These are phyloP conservation scores for Xylaria flabelliformis DNA, from an alignment of 495 filamentous ascomycete genomes.

Conservation along the genomic window DNA sequence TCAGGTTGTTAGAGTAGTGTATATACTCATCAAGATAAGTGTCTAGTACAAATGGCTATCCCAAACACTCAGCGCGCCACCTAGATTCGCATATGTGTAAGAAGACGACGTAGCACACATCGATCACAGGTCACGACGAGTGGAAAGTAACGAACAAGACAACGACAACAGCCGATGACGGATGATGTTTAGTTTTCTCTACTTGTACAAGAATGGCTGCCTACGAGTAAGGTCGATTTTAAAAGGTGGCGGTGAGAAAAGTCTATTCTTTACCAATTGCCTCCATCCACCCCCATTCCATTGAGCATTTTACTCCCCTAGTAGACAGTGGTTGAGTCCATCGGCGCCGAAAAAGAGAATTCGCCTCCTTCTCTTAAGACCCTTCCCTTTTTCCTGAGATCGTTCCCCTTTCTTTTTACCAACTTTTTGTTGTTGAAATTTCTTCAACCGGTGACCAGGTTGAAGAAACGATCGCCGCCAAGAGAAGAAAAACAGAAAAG, in stretches of 20 bases:
- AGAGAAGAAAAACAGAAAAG: background rate
- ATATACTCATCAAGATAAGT: too few species aligned
- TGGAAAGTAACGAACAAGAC: background rate
- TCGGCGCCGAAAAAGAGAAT: background rate
- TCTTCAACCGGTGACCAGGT: constrained; percentile 1
- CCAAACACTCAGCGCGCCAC: too few species aligned
- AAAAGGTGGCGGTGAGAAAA: background rate
- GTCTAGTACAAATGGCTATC: too few species aligned
- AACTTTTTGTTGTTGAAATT: background rate
- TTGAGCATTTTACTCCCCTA: background rate
- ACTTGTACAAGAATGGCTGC: constrained; percentile 14
- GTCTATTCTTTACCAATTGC: background rate
- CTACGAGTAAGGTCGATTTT: background rate
- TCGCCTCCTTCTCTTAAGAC: background rate
- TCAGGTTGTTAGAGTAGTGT: too few species aligned
- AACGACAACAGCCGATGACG: background rate
- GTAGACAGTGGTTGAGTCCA: background rate
- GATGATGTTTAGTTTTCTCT: background rate
- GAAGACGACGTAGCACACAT: background rate
- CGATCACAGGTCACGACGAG: background rate
- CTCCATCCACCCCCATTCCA: constrained; percentile 2
- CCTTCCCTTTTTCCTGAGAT: background rate
- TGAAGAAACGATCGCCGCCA: background rate
- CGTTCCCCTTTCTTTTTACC: background rate
- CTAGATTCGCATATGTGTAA: too few species aligned